These are phyloP conservation scores for Pleurotus platypus DNA, from an alignment of 768 basidiomycete genomes.

Conservation along the genomic window DNA sequence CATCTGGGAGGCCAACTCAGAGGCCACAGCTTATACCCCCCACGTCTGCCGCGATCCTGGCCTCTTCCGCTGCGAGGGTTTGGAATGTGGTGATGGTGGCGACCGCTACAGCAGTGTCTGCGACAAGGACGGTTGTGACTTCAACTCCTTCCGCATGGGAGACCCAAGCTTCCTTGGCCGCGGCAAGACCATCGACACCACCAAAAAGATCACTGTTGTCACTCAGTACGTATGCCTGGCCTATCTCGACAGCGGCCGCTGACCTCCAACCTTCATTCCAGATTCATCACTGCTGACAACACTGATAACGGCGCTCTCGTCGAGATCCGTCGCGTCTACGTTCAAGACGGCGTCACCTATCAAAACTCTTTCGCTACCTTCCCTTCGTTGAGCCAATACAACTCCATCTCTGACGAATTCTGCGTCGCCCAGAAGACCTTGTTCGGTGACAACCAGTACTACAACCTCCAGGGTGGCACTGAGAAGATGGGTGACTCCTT, in stretches of 20 bases:
- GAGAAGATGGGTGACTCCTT: conserved; percentile 21
- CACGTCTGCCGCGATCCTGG: conserved; percentile 30
- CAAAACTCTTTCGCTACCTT: conserved; percentile 28
- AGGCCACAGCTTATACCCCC: conserved; percentile 36
- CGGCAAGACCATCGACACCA: conserved; percentile 37
- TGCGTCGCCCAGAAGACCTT: conserved; percentile 30
- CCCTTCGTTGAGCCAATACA: conserved; percentile 25
- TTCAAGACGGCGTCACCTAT: conserved; percentile 34
- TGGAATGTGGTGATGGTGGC: conserved; percentile 20
- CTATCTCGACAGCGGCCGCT: background rate
- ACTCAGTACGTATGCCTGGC: conserved; percentile 22
- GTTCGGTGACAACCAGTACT: conserved; percentile 34
- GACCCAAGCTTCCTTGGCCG: conserved; percentile 32
- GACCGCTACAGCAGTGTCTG: conserved; percentile 25
- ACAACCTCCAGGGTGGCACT: conserved; percentile 29
- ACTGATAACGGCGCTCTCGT: background rate
- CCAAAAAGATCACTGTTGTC: conserved; percentile 35
- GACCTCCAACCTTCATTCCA: background rate
- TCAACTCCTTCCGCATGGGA: conserved; percentile 48
- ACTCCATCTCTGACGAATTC: conserved; percentile 38
- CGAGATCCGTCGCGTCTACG: conserved; percentile 31
- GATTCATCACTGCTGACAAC: conserved; percentile 35
- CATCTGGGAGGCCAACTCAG: conserved; percentile 42
- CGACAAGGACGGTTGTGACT: conserved; percentile 44
- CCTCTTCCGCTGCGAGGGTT: conserved; percentile 30